Evolutionary conservation across 257 asterid genomes (phyloP).

Genomic region (Osmanthus fragrans): DNA sequence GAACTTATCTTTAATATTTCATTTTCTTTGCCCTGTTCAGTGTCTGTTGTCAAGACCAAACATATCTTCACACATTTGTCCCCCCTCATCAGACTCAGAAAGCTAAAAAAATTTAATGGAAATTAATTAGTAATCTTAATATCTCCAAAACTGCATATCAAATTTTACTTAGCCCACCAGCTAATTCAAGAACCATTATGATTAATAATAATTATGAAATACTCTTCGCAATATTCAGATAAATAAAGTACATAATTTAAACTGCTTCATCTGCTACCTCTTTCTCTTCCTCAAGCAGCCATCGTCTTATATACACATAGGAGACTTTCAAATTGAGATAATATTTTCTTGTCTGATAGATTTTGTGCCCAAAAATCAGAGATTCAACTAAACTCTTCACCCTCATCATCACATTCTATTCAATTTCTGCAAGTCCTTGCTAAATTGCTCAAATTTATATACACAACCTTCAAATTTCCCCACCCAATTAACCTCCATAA

Average conservation of each 20-base stretch:
- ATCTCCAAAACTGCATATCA: neutral
- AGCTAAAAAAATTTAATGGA: neutral
- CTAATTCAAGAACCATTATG: neutral
- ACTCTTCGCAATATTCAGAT: neutral
- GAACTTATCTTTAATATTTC: too few relatives aligned
- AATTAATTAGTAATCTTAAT: neutral
- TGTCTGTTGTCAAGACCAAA: too few relatives aligned
- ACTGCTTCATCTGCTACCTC: neutral
- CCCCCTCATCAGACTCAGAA: too few relatives aligned
- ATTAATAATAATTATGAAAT: neutral
- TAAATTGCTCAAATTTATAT: conserved; percentile 12
- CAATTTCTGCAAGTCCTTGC: neutral
- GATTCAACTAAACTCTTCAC: conserved; percentile 7
- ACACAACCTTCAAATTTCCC: conserved; percentile 14
- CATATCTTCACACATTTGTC: too few relatives aligned
- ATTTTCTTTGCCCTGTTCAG: too few relatives aligned
- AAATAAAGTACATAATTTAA: neutral
- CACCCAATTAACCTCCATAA: conserved; percentile 4
- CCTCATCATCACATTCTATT: neutral
- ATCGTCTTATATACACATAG: neutral
- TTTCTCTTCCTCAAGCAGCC: neutral
- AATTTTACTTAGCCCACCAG: neutral
- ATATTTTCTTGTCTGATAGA: neutral
- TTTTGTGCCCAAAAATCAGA: conserved; percentile 24
- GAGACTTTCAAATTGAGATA: neutral